phyloP scores from a whole-genome alignment of 352 stramenopile species.

The Albugo laibachii region DNA sequence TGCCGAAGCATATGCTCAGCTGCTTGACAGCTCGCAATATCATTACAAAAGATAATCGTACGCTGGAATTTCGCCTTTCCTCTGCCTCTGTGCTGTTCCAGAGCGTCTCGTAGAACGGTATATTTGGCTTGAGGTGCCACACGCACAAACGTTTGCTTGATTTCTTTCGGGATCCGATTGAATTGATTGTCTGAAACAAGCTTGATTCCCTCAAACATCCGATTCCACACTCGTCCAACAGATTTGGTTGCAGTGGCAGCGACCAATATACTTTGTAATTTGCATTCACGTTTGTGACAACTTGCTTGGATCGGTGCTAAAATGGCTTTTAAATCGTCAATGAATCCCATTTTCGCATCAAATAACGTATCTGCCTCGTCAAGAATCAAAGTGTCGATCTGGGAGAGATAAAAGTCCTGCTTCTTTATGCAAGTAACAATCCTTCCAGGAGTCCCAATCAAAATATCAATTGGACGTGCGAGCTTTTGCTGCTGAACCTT shows the following conservation, averaged over 20 bases:
- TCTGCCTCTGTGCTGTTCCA: slow-evolving; percentile 12
- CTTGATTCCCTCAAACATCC: slow-evolving; percentile 35
- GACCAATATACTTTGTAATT: slow-evolving; percentile 48
- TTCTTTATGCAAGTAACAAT: slow-evolving; percentile 52
- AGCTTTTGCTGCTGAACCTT: slow-evolving; percentile 38
- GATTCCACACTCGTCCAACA: slow-evolving; percentile 50
- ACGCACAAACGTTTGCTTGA: slow-evolving; percentile 50
- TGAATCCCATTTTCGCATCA: slow-evolving; percentile 70
- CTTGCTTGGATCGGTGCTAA: slow-evolving; percentile 40
- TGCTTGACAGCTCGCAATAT: slow-evolving; percentile 42
- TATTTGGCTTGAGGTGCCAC: slow-evolving; percentile 42
- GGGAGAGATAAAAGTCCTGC: slow-evolving; percentile 59
- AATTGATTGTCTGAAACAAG: slow-evolving; percentile 45
- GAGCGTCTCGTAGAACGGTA: slow-evolving; percentile 32
- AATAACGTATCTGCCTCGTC: slow-evolving; percentile 70
- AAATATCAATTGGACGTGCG: slow-evolving; percentile 25
- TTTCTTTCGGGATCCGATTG: slow-evolving; percentile 35
- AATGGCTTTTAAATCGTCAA: slow-evolving; percentile 46
- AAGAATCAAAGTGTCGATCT: slow-evolving; percentile 36
- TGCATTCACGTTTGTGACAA: slow-evolving; percentile 24
- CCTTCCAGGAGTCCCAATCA: slow-evolving; percentile 56
- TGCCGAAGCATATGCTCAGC: slow-evolving; percentile 73
- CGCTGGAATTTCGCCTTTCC: slow-evolving; percentile 10
- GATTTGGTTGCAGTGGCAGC: slow-evolving; percentile 47
- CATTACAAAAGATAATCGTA: slow-evolving; percentile 61